Evolutionary conservation across 1,139 yeast species (phyloP).

Genomic region (Zygotorulaspora mrakii): DNA sequence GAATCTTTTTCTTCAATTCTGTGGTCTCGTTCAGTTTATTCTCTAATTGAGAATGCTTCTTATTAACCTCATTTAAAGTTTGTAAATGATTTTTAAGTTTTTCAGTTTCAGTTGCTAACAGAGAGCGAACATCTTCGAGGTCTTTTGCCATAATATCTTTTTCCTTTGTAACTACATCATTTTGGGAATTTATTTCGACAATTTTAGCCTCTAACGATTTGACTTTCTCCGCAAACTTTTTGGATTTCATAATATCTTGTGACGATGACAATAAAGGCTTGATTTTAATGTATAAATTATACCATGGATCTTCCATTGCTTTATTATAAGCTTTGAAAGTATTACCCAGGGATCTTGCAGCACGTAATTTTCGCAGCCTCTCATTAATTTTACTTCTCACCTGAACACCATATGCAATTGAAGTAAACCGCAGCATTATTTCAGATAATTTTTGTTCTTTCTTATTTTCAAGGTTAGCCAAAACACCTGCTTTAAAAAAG

Average conservation of each 20-base stretch:
- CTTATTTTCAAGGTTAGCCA: conserved; percentile 77
- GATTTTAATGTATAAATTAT: conserved; percentile 62
- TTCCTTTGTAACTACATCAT: conserved; percentile 31
- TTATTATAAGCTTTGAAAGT: conserved; percentile 56
- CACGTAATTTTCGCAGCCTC: conserved; percentile 58
- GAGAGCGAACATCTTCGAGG: conserved; percentile 37
- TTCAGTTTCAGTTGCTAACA: conserved; percentile 25
- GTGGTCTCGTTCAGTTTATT: conserved; percentile 29
- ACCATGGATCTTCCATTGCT: conserved; percentile 73
- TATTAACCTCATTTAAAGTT: conserved; percentile 37
- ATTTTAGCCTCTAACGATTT: conserved; percentile 48
- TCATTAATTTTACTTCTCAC: conserved; percentile 52
- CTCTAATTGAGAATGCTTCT: conserved; percentile 20
- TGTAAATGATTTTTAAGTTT: conserved; percentile 22
- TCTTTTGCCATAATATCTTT: conserved; percentile 39
- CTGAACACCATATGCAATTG: conserved; percentile 61
- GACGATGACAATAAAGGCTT: conserved; percentile 77
- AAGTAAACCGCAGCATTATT: conserved; percentile 60
- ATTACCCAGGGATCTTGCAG: conserved; percentile 64
- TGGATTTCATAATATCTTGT: conserved; percentile 52
- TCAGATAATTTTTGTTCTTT: conserved; percentile 63
- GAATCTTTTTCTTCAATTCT: conserved; percentile 39
- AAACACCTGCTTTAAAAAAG: conserved; percentile 90
- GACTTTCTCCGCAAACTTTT: conserved; percentile 56
- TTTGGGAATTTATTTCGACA: conserved; percentile 37